These are phyloP conservation scores for Penicillium verrucosum DNA, from an alignment of 2,329 filamentous ascomycete genomes.

Conservation along the genomic window DNA sequence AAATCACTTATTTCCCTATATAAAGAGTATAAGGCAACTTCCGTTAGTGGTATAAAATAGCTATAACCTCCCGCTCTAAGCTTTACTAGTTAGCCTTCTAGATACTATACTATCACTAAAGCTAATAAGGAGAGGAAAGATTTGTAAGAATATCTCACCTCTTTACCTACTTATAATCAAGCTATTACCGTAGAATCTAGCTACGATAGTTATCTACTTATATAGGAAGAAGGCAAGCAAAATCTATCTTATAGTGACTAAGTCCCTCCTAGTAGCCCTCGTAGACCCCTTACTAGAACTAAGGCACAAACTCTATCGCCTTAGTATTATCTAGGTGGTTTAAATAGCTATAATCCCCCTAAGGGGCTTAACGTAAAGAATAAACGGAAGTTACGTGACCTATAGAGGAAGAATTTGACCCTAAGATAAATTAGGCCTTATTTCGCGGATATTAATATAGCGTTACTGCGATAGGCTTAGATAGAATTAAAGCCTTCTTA, in stretches of 20 bases:
- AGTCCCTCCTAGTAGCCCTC: neutral
- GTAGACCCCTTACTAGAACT: neutral
- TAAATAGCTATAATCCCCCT: neutral
- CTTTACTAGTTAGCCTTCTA: neutral
- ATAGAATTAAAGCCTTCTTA: no score
- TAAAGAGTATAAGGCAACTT: neutral
- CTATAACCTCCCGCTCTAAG: neutral
- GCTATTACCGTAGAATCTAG: no score
- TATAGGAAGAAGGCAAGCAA: neutral
- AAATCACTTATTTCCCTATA: neutral
- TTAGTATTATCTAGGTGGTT: neutral
- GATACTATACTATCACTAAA: neutral
- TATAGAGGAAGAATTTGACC: neutral
- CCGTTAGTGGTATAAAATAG: neutral
- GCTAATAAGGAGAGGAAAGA: no score
- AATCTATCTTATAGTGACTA: neutral
- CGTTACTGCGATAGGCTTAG: no score
- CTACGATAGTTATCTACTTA: no score
- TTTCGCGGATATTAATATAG: no score
- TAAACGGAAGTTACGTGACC: neutral
- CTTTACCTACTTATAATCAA: no score
- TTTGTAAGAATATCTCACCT: no score
- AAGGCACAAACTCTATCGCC: neutral
- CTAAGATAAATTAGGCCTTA: slow-evolving; percentile 1
- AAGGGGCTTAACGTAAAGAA: neutral